Evolutionary conservation across 2,329 filamentous ascomycete genomes (phyloP).

Genomic region (Septoria petroselini): DNA sequence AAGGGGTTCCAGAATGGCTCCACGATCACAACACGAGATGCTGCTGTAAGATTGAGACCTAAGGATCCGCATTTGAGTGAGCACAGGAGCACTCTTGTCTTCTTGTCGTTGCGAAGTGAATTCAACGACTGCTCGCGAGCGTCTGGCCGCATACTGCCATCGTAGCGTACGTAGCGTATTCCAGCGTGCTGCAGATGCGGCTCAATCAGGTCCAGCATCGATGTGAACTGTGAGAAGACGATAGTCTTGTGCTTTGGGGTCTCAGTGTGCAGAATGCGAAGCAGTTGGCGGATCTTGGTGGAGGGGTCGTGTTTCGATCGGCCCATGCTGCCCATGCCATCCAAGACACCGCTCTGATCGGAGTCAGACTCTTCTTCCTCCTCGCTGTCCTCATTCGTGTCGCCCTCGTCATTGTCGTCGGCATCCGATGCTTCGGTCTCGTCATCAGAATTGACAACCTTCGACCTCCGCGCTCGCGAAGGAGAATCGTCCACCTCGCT

Average conservation of each 20-base stretch:
- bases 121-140: constrained; percentile 81
- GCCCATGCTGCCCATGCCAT: constrained; percentile 25
- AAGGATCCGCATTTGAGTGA: constrained; percentile 90
- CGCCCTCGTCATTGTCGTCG: constrained; percentile 40
- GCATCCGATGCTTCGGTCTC: constrained; percentile 57
- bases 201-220: constrained; percentile 94
- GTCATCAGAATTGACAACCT: constrained; percentile 18
- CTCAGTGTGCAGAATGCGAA: constrained; percentile 76
- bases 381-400: constrained; percentile 43
- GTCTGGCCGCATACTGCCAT: constrained; percentile 93
- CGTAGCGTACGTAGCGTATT: constrained; percentile 83
- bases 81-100: constrained; percentile 81
- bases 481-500: constrained; percentile 45
- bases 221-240: constrained; percentile 97
- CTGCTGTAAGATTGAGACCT: constrained; percentile 90
- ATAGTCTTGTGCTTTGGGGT: constrained; percentile 88
- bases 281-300: constrained; percentile 85
- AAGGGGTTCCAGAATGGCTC: constrained; percentile 99
- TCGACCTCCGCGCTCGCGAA: constrained; percentile 31
- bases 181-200: constrained; percentile 76
- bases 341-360: constrained; percentile 39
- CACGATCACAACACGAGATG: constrained; percentile 86
- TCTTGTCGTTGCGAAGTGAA: constrained; percentile 68
- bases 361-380: constrained; percentile 43
- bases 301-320: constrained; percentile 61